Conservation (phyloP, 495 filamentous ascomycete species). For the Trichoderma virens region DNA sequence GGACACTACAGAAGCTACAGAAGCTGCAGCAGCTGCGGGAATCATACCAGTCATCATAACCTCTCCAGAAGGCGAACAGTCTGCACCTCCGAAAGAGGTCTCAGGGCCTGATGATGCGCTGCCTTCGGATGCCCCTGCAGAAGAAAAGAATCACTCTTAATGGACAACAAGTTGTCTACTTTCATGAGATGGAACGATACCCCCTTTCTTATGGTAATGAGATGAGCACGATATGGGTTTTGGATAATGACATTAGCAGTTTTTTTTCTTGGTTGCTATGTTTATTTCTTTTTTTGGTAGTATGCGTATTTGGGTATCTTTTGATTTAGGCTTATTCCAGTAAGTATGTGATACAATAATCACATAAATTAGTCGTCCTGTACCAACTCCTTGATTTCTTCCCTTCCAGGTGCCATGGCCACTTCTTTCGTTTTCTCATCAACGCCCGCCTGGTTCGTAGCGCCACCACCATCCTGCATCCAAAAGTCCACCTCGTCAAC, state of each 20-base stretch:
- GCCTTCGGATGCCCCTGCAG: neutral
- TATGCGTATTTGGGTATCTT: constrained; percentile 3
- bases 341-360: constrained; percentile 9
- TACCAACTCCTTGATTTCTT: constrained; percentile 56
- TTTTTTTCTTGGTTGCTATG: neutral
- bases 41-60: neutral
- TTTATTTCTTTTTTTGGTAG: neutral
- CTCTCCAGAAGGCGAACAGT: neutral
- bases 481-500: constrained; percentile 85
- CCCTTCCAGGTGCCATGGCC: constrained; percentile 31
- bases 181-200: constrained; percentile 10
- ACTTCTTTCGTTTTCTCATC: constrained; percentile 32
- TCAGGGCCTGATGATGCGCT: neutral
- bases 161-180: neutral
- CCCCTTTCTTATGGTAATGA: constrained; percentile 14
- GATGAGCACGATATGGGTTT: constrained; percentile 19
- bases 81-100: neutral
- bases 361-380: constrained; percentile 45
- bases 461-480: constrained; percentile 53
- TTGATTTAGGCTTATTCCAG: neutral
- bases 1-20: neutral
- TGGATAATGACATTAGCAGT: constrained; percentile 15
- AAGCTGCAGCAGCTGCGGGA: neutral
- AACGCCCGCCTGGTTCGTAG: constrained; percentile 31
- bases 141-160: neutral